Conservation (phyloP, 176 grass and related monocot genomes). For the Carex kokanica region DNA sequence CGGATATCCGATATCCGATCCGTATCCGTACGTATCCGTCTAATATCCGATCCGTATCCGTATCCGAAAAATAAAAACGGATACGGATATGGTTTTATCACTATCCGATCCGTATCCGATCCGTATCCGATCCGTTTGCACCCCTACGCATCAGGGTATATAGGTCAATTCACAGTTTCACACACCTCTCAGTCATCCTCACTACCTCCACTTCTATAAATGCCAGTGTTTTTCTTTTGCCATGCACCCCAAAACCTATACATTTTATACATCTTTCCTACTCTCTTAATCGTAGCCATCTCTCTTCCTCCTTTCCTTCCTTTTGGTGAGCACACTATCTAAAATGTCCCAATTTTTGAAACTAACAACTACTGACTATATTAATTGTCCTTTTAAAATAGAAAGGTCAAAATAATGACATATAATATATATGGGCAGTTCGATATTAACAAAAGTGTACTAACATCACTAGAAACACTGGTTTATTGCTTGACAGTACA, state of each 20-base stretch:
- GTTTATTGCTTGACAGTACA: not conserved
- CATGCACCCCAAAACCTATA: not conserved
- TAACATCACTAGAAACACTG: not conserved
- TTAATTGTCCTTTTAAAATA: not conserved
- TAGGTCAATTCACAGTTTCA: conserved; percentile 2
- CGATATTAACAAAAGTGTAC: not conserved
- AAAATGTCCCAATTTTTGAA: not conserved
- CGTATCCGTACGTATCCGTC: too few species aligned
- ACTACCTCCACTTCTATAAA: not conserved
- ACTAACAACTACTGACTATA: not conserved
- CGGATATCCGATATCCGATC: too few species aligned
- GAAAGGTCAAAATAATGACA: not conserved
- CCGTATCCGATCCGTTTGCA: too few species aligned
- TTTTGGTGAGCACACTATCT: not conserved
- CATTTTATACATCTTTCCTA: not conserved
- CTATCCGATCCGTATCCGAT: too few species aligned
- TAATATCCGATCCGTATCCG: too few species aligned
- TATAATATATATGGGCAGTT: not conserved
- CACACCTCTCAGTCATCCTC: not conserved
- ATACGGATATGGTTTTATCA: too few species aligned
- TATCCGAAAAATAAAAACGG: too few species aligned
- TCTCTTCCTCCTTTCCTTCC: not conserved
- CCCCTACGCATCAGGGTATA: not conserved
- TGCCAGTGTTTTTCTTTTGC: not conserved
- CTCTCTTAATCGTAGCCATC: not conserved